These are phyloP conservation scores for Rutstroemia sp. DNA, from an alignment of 2,329 filamentous ascomycete species.

Conservation along the genomic window DNA sequence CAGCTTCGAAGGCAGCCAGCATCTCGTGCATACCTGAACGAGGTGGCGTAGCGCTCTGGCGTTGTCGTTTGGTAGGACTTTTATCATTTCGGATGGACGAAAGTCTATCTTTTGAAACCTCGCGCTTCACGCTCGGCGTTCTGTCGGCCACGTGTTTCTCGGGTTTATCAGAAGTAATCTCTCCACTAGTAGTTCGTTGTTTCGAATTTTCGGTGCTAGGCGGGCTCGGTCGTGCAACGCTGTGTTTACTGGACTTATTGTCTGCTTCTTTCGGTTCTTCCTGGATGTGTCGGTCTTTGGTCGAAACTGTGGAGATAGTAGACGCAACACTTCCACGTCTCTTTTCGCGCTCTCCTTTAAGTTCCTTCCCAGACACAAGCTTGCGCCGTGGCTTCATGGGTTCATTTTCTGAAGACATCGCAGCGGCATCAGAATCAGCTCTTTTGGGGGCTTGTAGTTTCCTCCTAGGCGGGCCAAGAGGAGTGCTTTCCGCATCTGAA, in stretches of 20 bases:
- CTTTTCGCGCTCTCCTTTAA: constrained; percentile 48
- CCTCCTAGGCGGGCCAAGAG: constrained; percentile 37
- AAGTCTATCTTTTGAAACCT: constrained; percentile 50
- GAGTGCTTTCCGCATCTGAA: constrained; percentile 25
- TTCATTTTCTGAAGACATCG: constrained; percentile 42
- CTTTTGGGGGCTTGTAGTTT: constrained; percentile 41
- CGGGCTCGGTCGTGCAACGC: constrained; percentile 12
- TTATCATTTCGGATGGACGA: constrained; percentile 40
- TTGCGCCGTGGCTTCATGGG: constrained; percentile 51
- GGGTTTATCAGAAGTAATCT: constrained; percentile 16
- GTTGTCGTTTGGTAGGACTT: constrained; percentile 47
- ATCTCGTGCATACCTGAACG: constrained; percentile 35
- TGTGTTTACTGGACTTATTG: constrained; percentile 30
- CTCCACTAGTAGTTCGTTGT: constrained; percentile 11
- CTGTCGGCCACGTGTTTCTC: constrained; percentile 36
- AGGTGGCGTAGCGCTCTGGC: constrained; percentile 53
- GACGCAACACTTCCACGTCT: constrained; percentile 52
- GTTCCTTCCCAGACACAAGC: constrained; percentile 54
- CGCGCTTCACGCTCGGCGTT: constrained; percentile 53
- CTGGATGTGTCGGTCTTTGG: constrained; percentile 40
- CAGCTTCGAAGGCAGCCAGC: constrained; percentile 42
- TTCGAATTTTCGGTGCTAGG: constrained; percentile 2
- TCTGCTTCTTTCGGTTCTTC: constrained; percentile 44
- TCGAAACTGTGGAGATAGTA: constrained; percentile 41
- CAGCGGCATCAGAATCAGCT: constrained; percentile 46